Conservation (phyloP, 1,284 basidiomycete genomes). For the Kwoniella shivajii region DNA sequence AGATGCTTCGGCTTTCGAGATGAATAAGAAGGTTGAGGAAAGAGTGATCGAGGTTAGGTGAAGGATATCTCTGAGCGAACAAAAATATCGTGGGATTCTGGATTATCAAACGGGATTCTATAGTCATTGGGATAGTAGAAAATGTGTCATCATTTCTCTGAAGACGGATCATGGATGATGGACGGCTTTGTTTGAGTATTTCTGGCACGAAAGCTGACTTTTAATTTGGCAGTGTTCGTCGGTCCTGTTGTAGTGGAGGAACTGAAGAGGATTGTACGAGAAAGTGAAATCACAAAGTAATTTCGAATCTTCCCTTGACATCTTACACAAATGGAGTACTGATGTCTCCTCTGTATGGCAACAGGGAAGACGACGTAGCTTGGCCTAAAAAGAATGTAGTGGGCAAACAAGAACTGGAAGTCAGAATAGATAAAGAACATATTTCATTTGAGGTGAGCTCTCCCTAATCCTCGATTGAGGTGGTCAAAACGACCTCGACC, state of each 20-base stretch:
- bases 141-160: too few relatives aligned
- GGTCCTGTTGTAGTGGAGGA: constrained; percentile 89
- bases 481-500: too few relatives aligned
- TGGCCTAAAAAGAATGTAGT: constrained; percentile 99
- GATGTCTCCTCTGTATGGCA: background rate
- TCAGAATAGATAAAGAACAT: constrained; percentile 90
- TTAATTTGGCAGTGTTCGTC: constrained; percentile 75
- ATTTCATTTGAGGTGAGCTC: constrained; percentile 91
- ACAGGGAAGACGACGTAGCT: constrained; percentile 92
- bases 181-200: too few relatives aligned
- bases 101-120: too few relatives aligned
- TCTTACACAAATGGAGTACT: background rate
- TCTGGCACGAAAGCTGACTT: too few relatives aligned
- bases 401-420: constrained; percentile 96
- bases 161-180: too few relatives aligned
- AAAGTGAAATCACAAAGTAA: constrained; percentile 93
- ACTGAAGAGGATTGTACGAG: constrained; percentile 89
- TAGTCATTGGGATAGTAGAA: too few relatives aligned
- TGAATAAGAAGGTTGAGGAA: background rate
- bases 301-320: constrained; percentile 7
- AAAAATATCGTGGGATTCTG: too few relatives aligned
- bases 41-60: too few relatives aligned
- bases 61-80: too few relatives aligned
- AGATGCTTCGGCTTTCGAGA: too few relatives aligned
- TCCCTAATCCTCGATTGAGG: too few relatives aligned